Evolutionary conservation across 495 filamentous ascomycete genomes (phyloP).

Genomic region (Neurospora discreta): DNA sequence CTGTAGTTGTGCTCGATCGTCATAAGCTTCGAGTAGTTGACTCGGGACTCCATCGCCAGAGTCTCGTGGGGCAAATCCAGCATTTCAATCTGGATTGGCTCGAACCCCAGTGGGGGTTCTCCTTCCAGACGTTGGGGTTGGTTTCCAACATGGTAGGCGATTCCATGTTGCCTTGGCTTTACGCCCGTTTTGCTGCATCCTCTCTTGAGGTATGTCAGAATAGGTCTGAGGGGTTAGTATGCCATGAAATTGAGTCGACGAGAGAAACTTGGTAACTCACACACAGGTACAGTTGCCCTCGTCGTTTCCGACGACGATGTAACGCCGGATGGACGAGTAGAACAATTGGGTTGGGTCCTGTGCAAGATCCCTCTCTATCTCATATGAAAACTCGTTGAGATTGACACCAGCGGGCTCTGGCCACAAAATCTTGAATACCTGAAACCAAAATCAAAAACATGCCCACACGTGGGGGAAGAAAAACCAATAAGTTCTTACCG

Average conservation of each 20-base stretch:
- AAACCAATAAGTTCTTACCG: constrained; percentile 15
- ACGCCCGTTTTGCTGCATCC: constrained; percentile 36
- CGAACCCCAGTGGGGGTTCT: constrained; percentile 33
- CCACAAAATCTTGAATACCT: constrained; percentile 41
- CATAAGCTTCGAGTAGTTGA: constrained; percentile 34
- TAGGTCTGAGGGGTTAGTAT: constrained; percentile 25
- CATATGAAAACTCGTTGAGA: constrained; percentile 7
- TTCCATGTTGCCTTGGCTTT: constrained; percentile 34
- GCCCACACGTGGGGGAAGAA: no score
- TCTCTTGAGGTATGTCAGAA: constrained; percentile 34
- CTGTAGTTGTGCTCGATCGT: constrained; percentile 40
- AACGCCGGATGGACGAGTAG: constrained; percentile 33
- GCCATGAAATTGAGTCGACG: background rate
- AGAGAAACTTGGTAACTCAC: constrained; percentile 18
- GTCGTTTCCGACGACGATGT: constrained; percentile 36
- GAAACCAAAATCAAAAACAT: background rate
- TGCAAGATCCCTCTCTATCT: background rate
- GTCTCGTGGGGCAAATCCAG: constrained; percentile 25
- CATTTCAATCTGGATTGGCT: constrained; percentile 24
- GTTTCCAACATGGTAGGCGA: constrained; percentile 23
- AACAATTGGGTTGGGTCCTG: constrained; percentile 9
- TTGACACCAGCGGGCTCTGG: constrained; percentile 31
- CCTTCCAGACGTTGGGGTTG: constrained; percentile 19
- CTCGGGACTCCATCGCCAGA: constrained; percentile 33
- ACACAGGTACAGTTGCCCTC: constrained; percentile 39